Conservation (phyloP, 2,329 filamentous ascomycete genomes). For the Penicillium sp. region DNA sequence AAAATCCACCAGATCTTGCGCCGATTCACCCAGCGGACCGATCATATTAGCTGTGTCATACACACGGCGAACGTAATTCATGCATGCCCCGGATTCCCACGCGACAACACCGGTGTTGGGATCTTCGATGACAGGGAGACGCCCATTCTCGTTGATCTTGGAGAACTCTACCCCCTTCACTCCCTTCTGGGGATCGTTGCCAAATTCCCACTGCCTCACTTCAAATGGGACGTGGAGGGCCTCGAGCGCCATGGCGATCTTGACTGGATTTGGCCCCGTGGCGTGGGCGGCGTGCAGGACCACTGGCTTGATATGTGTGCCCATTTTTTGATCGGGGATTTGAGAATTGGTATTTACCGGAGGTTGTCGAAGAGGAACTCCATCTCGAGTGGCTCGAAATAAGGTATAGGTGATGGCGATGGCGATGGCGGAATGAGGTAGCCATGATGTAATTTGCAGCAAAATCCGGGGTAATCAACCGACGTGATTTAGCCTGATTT, state of each 20-base stretch:
- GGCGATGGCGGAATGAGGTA: constrained; percentile 3
- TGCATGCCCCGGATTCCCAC: constrained; percentile 42
- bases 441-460: constrained; percentile 17
- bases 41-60: constrained; percentile 45
- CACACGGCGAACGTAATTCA: constrained; percentile 39
- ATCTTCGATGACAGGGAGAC: constrained; percentile 40
- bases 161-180: constrained; percentile 31
- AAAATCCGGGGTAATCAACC: not conserved
- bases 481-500: constrained; percentile 6
- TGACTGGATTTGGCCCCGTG: constrained; percentile 45
- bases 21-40: constrained; percentile 30
- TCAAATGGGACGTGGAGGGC: constrained; percentile 41
- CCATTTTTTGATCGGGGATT: constrained; percentile 8
- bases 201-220: constrained; percentile 44
- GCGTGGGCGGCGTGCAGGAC: constrained; percentile 43
- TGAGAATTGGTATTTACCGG: not conserved
- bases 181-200: constrained; percentile 36
- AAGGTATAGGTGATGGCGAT: not conserved
- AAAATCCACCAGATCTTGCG: constrained; percentile 44
- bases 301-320: constrained; percentile 32
- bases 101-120: constrained; percentile 38
- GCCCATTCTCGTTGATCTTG: constrained; percentile 47
- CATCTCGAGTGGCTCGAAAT: not conserved
- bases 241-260: constrained; percentile 45
- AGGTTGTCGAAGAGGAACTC: not conserved